phyloP scores from a whole-genome alignment of 148 eudicot genomes.

The Linanthus parryae region DNA sequence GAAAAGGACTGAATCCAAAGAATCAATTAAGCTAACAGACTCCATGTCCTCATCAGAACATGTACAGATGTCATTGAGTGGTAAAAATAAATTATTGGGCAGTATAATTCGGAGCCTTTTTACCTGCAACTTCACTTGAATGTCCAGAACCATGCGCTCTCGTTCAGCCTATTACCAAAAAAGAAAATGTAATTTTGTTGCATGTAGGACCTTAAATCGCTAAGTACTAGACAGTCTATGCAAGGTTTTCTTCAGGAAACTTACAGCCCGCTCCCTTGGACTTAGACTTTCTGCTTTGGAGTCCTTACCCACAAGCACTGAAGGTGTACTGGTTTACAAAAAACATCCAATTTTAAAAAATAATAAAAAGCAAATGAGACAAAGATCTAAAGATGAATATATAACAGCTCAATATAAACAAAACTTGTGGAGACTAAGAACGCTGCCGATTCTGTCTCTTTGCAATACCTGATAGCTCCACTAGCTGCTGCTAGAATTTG shows the following conservation, averaged over 20 bases:
- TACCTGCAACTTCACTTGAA: slow-evolving; percentile 98
- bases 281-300: slow-evolving; percentile 74
- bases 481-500: slow-evolving; percentile 79
- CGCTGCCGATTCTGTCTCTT: slow-evolving; percentile 32
- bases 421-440: no score
- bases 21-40: no score
- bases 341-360: slow-evolving; percentile 1
- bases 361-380: no score
- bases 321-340: slow-evolving; percentile 28
- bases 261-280: slow-evolving; percentile 96
- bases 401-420: no score
- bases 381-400: no score
- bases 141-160: slow-evolving; percentile 97
- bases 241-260: slow-evolving; percentile 21
- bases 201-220: slow-evolving; percentile 1
- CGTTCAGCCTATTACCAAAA: slow-evolving; percentile 97
- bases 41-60: no score
- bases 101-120: neutral
- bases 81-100: no score
- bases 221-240: slow-evolving; percentile 1
- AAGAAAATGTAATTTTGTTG: slow-evolving; percentile 19
- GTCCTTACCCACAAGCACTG: slow-evolving; percentile 33
- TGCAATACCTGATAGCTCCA: slow-evolving; percentile 64
- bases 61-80: no score
- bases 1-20: no score